Conservation (phyloP, 2,329 filamentous ascomycete species). For the Talaromyces islandicus region DNA sequence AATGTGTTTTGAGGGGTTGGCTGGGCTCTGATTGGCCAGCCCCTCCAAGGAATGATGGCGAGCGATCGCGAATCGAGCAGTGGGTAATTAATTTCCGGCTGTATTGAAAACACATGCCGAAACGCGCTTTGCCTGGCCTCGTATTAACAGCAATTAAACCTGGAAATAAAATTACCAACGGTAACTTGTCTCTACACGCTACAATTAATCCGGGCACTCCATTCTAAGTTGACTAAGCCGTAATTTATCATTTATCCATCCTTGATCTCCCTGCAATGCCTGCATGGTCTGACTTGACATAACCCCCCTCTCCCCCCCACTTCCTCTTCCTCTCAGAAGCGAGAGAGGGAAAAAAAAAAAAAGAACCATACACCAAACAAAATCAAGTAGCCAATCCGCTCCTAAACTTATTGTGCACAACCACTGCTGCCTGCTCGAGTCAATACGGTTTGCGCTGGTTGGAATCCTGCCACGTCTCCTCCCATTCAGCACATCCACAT, state of each 20-base stretch:
- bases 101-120: background rate
- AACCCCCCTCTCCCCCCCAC: no score
- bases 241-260: background rate
- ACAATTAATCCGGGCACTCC: background rate
- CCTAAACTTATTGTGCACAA: background rate
- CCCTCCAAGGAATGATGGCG: background rate
- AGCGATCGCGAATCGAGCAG: background rate
- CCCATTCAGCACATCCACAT: background rate
- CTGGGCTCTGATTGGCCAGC: background rate
- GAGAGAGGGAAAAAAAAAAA: no score
- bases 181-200: no score
- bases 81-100: no score
- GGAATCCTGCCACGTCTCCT: background rate
- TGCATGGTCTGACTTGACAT: background rate
- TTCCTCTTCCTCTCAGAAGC: no score
- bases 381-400: background rate
- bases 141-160: no score
- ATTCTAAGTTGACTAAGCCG: background rate
- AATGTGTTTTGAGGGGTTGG: background rate
- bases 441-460: background rate
- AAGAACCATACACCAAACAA: background rate
- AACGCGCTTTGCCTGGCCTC: background rate
- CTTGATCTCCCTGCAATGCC: no score
- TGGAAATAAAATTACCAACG: background rate
- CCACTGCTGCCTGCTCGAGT: background rate